Percentiles rank a stretch among this genome's conserved stretches.
These are phyloP conservation scores for Populus hybrid DNA, from an alignment of 441 rosid species.

Conservation along the genomic window DNA sequence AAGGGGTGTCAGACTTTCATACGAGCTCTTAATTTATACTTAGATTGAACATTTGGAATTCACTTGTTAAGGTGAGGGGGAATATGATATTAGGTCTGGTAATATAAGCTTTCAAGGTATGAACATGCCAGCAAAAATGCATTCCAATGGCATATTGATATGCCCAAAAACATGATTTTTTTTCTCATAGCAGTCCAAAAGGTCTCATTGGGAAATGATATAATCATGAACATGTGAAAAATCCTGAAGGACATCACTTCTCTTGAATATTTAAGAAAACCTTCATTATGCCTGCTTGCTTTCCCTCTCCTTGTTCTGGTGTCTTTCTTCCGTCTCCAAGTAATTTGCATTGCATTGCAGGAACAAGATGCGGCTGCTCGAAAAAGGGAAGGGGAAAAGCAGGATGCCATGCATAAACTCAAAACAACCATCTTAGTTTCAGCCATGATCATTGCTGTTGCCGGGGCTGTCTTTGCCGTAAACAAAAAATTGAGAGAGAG, in stretches of 20 bases:
- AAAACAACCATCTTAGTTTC: conserved; percentile 49
- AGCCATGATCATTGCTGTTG: conserved; percentile 49
- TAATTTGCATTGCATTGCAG: not conserved
- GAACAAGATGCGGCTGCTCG: conserved; percentile 3
- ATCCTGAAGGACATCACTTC: not conserved
- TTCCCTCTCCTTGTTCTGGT: no score
- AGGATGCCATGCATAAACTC: conserved; percentile 30
- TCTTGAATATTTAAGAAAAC: not conserved
- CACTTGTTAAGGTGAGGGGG: no score
- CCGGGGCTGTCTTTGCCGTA: conserved; percentile 49
- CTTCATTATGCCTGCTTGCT: no score
- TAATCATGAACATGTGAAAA: not conserved
- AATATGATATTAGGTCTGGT: no score
- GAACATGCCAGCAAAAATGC: no score
- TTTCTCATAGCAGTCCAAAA: not conserved
- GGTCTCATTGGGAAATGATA: not conserved
- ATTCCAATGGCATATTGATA: no score
- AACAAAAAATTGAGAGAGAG: conserved; percentile 54
- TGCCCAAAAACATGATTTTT: not conserved
- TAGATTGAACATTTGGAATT: no score
- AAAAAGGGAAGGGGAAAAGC: conserved; percentile 28
- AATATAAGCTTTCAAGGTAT: no score
- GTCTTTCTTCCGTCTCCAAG: not conserved
- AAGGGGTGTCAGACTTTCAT: no score
- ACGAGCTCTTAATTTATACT: no score